Base-by-base conservation (phyloP, 441 rosid genomes). In the Brassica hybrid region DNA sequence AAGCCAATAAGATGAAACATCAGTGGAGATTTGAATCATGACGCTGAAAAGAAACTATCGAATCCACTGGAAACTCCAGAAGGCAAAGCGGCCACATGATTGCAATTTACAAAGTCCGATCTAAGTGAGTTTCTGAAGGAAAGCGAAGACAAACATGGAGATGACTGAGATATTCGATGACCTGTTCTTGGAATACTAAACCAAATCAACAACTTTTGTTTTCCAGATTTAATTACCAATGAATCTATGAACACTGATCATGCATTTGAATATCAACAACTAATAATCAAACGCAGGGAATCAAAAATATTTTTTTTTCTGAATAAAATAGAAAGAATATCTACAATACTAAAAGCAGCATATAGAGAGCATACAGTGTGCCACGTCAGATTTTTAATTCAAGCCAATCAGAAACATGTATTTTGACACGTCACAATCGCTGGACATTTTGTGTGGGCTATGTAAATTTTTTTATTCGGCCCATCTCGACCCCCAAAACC, bases 21-120 rank as follows among this genome's bases (percentile, higher is more conserved):
- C 97, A 65, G 70, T 86, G 75, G 98, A 97, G 77, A 94, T 91
- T 75, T 97, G 83, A 67, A 90, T 88, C 0, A 94, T 78, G 79
- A 87, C 83, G 34, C 86, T 62, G 82, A 89, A 88, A 94, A 81
- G 77, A 91, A 90, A 23, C 48, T 71, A 67, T 25, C 18, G 81
- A 88, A 85, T 84, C 89, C 91, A 67, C 89, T 90, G 50, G 93
- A 83, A 70, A 94, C 75, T 8, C 91, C 95, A 65, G 88, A 36
- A 76, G 91, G 64, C 50, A 94, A 79, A 74, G 92, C 74, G 63
- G 89, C 84, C 73, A 94, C 84, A 63, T 95, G 97, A 78, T 94
- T 92, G 41, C 81, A 89, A n/a, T 45, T 45, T 13, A 45, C 54
- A 45, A 76, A 89, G 62, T 8, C 84, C 97, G 2, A 94, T 96